Base-by-base conservation (phyloP, 306 rosid species). In the Vigna nakashimae region DNA sequence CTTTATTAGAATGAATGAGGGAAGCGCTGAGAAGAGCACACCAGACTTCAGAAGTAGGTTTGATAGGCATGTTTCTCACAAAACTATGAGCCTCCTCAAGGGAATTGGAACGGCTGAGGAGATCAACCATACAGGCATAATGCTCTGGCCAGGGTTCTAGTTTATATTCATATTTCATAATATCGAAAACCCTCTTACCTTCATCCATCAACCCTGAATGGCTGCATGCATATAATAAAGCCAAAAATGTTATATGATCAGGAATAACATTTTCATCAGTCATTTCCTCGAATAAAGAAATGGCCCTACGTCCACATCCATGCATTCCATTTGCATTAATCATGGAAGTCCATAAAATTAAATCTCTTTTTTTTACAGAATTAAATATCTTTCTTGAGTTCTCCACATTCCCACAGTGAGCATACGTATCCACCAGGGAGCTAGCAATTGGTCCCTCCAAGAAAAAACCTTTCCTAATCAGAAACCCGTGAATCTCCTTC, bases 131-230 rank as follows among this genome's bases (percentile, higher is more conserved):
- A 77, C 90, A 88, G n/a, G 93, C 90, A 79, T 81, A 85, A 82
- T 92, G 97, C 71, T 92, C 97, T 51, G 89, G 89, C 97, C 93
- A 92, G 46, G 95, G 93, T 78, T 90, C 88, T 65, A 92, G 70
- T 43, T 78, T 75, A 83, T 92, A 88, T 56, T 81, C 80, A 71
- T 67, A 17, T 81, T 53, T 78, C 97, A 92, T 92, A 24, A 72
- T 66, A 74, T 83, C 80, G 26, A 87, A 84, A 65, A 76, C 52
- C 34, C 55, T 82, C 84, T 81, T 81, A 17, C 97, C 97, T 64
- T 87, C 95, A 80, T 53, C 87, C 18, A 87, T 74, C 84, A 92
- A 78, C 59, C 95, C 95, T 6, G 97, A 88, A 84, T 92, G 97
- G 81, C 97, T 90, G 82, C 95, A 90, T 38, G 95, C 97, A 78